phyloP scores from a whole-genome alignment of 495 filamentous ascomycete species.

The Aspergillus indologenus region DNA sequence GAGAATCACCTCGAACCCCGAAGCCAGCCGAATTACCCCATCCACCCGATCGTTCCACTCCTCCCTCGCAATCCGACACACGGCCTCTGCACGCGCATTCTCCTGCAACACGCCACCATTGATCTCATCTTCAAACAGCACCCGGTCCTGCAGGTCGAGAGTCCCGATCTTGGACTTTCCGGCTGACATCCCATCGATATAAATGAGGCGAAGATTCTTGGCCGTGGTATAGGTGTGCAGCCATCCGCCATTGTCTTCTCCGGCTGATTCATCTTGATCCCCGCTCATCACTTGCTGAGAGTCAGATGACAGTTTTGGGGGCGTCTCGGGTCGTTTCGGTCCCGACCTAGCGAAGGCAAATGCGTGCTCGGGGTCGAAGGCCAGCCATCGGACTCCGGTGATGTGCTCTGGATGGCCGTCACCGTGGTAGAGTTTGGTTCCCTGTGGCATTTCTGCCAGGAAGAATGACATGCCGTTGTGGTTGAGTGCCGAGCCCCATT shows the following conservation, averaged over 20 bases:
- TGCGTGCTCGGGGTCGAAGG: conserved; percentile 58
- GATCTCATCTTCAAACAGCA: conserved; percentile 40
- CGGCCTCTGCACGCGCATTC: conserved; percentile 31
- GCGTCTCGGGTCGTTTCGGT: neutral
- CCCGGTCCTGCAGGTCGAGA: conserved; percentile 56
- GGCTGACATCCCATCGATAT: conserved; percentile 60
- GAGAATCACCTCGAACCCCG: conserved; percentile 54
- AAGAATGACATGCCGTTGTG: conserved; percentile 60
- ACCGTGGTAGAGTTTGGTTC: conserved; percentile 54
- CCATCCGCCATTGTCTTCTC: conserved; percentile 38
- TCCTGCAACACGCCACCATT: conserved; percentile 25
- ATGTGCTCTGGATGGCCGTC: conserved; percentile 29
- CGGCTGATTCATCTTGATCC: neutral
- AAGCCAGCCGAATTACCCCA: conserved; percentile 56
- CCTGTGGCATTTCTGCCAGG: conserved; percentile 44
- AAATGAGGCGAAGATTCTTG: conserved; percentile 52
- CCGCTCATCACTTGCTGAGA: neutral
- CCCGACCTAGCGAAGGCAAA: conserved; percentile 36
- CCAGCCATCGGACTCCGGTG: conserved; percentile 51
- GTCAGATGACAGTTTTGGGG: neutral
- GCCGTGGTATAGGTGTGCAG: conserved; percentile 55
- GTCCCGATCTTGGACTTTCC: conserved; percentile 58
- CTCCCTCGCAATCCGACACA: conserved; percentile 39
- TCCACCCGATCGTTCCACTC: conserved; percentile 45
- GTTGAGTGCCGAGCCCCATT: conserved; percentile 56